phyloP scores from a whole-genome alignment of 2,329 filamentous ascomycete genomes.

The Aureobasidium sp. region DNA sequence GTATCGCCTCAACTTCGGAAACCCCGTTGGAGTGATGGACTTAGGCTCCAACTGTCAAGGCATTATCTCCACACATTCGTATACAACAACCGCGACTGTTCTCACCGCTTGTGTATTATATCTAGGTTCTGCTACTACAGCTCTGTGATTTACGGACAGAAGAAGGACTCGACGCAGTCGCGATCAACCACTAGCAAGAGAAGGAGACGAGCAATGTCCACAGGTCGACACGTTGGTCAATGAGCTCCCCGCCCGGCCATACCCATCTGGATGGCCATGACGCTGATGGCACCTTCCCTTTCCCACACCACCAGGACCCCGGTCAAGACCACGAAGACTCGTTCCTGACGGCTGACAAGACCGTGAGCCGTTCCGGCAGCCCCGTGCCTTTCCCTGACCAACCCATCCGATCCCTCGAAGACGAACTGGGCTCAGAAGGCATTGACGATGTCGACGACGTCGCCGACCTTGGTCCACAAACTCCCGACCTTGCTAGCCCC shows the following conservation, averaged over 20 bases:
- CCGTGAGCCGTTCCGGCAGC: not conserved
- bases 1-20: not conserved
- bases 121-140: not conserved
- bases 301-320: not conserved
- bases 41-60: slow-evolving; percentile 1
- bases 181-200: not conserved
- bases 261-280: slow-evolving; percentile 10
- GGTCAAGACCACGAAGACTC: not conserved
- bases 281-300: not conserved
- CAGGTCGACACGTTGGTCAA: slow-evolving; percentile 12
- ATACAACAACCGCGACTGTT: not conserved
- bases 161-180: not conserved
- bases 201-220: slow-evolving; percentile 5
- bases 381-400: not conserved
- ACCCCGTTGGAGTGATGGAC: not conserved
- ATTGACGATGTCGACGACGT: slow-evolving; percentile 18
- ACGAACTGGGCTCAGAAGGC: slow-evolving; percentile 18
- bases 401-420: slow-evolving; percentile 4
- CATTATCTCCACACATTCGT: slow-evolving; percentile 4
- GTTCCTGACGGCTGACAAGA: slow-evolving; percentile 1
- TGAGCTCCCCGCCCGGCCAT: slow-evolving; percentile 16
- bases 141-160: not conserved
- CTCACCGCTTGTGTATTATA: not conserved
- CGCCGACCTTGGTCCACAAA: slow-evolving; percentile 20
- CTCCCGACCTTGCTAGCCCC: slow-evolving; percentile 52